Evolutionary conservation across 2,329 filamentous ascomycete species (phyloP).

Genomic region (Gliomastix tumulicola): DNA sequence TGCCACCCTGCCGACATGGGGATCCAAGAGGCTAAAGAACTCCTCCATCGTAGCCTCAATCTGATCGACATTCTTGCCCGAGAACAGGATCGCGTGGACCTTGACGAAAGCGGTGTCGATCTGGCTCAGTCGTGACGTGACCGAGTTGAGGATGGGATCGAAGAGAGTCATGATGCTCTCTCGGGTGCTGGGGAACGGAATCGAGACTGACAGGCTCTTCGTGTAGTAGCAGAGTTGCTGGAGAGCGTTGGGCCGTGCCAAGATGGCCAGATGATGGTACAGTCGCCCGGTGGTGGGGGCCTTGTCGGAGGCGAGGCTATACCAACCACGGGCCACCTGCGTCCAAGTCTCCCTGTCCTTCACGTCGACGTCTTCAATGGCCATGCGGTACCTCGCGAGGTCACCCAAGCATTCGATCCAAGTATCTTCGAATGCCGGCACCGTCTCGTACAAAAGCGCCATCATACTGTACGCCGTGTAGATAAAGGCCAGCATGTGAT

Average conservation of each 20-base stretch:
- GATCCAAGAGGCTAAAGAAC: slow-evolving; percentile 48
- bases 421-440: slow-evolving; percentile 74
- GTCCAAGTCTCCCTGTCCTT: slow-evolving; percentile 76
- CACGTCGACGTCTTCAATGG: slow-evolving; percentile 77
- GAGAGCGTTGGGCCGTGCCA: slow-evolving; percentile 62
- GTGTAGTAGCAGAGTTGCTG: slow-evolving; percentile 68
- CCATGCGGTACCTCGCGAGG: slow-evolving; percentile 77
- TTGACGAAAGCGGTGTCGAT: slow-evolving; percentile 57
- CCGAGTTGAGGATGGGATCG: slow-evolving; percentile 43
- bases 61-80: slow-evolving; percentile 34
- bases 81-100: slow-evolving; percentile 59
- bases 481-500: slow-evolving; percentile 89
- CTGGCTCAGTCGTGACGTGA: slow-evolving; percentile 19
- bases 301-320: slow-evolving; percentile 71
- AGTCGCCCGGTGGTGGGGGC: slow-evolving; percentile 69
- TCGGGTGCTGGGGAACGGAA: slow-evolving; percentile 60
- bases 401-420: slow-evolving; percentile 95
- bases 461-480: slow-evolving; percentile 89
- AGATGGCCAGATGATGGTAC: slow-evolving; percentile 81
- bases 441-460: slow-evolving; percentile 77
- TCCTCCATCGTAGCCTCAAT: slow-evolving; percentile 35
- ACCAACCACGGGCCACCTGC: slow-evolving; percentile 74
- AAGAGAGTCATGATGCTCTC: slow-evolving; percentile 68
- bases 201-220: slow-evolving; percentile 61
- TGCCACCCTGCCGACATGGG: slow-evolving; percentile 30